Base-by-base conservation (phyloP, 345 rosid genomes). In the Anastatica hierochuntica region DNA sequence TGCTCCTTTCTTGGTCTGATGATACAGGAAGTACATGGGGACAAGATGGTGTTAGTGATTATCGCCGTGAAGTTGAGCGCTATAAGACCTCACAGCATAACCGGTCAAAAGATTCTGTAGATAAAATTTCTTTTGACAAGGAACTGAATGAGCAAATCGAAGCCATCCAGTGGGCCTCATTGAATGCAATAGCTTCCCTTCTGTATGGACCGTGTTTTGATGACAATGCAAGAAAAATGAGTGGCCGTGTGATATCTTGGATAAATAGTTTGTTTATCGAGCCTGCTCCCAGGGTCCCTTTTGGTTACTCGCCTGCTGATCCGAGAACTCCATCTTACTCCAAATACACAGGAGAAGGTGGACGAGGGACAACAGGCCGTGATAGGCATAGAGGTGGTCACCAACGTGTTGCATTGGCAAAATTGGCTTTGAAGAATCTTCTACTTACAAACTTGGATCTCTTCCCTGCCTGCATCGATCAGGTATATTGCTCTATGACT, bases 151-250 rank as follows among this genome's bases (percentile, higher is more conserved):
- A 92, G 69, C 98, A 85, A 72, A 60, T 85, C 19, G 97, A 92
- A 79, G 86, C 94, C 46, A 83, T 85, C 44, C 98, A 92, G 71
- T 92, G 95, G 97, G 97, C 95, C 60, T 85, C 95, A 19, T 75
- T 85, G 90, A 83, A 80, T 80, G 97, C 98, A 36, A 83, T 92
- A 83, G 95, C 97, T 63, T 92, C 97, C 29, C 88, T 92, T 57
- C 74, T 92, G 44, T 83, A 92, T 69, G 98, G 98, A 34, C 87
- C 90, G 29, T 92, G 98, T 68, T 92, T 92, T 78, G 97, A 92
- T 69, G 98, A 92, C 74, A 88, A 83, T 77, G 95, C 97, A 15
- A 83, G 97, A 72, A 92, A 88, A 78, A 92, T 88, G 98, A 80
- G 90, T 65, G 98, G 98, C 50, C 76, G 97, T 58, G 85, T 92